A percentile compares a stretch with the other conserved stretches of the same genome.
phyloP scores from a whole-genome alignment of 108 stramenopile genomes.

The Nitzschia sp. region DNA sequence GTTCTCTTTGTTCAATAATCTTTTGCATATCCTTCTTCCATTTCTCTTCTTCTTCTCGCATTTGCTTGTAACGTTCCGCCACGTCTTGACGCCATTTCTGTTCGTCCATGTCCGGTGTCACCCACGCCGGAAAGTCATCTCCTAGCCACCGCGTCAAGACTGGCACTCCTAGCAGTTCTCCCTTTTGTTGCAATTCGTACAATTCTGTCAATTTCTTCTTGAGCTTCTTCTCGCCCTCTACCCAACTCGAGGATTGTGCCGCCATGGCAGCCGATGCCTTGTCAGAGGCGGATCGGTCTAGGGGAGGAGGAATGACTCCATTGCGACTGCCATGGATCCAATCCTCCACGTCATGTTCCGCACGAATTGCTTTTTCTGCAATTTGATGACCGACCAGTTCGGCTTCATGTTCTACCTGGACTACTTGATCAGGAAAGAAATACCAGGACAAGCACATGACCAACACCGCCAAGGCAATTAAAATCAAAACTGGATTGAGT shows the following conservation, averaged over 20 bases:
- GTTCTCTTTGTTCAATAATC: conserved; percentile 26
- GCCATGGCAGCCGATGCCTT: conserved; percentile 37
- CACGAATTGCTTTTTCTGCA: conserved; percentile 9
- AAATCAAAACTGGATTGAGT: conserved; percentile 27
- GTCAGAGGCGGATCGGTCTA: conserved; percentile 11
- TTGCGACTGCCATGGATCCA: conserved; percentile 17
- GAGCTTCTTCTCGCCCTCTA: conserved; percentile 56
- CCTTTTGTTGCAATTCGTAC: conserved; percentile 46
- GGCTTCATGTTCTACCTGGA: conserved; percentile 18
- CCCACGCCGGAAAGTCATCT: conserved; percentile 64
- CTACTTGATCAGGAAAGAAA: conserved; percentile 20
- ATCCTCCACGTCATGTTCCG: conserved; percentile 29
- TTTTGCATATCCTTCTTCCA: conserved; percentile 42
- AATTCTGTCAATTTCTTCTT: conserved; percentile 53
- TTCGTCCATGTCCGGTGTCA: conserved; percentile 33
- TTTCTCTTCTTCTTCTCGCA: conserved; percentile 55
- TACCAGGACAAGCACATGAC: conserved; percentile 16
- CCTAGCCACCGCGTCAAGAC: conserved; percentile 64
- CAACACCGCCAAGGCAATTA: conserved; percentile 1
- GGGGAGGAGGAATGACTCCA: neutral
- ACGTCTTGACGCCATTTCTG: conserved; percentile 52
- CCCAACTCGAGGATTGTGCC: conserved; percentile 44
- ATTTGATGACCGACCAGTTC: conserved; percentile 15
- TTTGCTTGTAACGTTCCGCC: conserved; percentile 49
- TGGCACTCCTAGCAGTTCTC: conserved; percentile 60